Base-by-base conservation (phyloP, 371 early-diverging fungal genomes). In the Rhizomucor miehei region DNA sequence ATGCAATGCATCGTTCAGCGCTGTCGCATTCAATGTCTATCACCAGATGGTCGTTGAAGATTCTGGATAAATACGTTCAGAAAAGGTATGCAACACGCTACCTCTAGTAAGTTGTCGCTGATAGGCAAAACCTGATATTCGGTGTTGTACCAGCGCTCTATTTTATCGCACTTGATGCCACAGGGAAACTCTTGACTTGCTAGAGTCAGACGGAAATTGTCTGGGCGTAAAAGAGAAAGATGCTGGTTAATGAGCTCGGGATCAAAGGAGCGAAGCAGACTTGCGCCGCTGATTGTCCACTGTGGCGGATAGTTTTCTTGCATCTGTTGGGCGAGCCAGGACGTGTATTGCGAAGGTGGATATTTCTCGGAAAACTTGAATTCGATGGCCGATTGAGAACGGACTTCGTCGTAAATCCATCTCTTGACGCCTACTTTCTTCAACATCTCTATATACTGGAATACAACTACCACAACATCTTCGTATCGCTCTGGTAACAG, bases 381-480 rank as follows among this genome's bases (percentile, higher is more conserved):
- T 1, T 73, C 66, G 14, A 91, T 83, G 6, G 79, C 81, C 38
- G 84, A 73, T 46, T 93, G 64, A 13, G 77, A 71, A 47, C 82
- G 67, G 43, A 86, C 80, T 66, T 97, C 96, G 35, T 89, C 77
- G 65, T 84, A 93, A 39, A 89, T 86, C 85, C 91, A 91, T 47
- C 86, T 78, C 52, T 89, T 84, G 6, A 88, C 71, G 0, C 92
- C 92, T 13, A 60, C 61, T 4, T 66, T 60, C 41, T 81, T 78
- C 29, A 97, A 58, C 87, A 97, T 82, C 19, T 84, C 72, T 51
- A 97, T 89, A 63, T 95, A 98, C 63, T 91, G 87, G 62, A 97
- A 98, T 4, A 95, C 67, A 19, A 85, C 74, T 1, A 67, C 66
- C 9, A 95, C 77, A 2, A 97, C 84, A 25, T 95, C 91, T 44